Percentiles rank a stretch among this genome's conserved stretches.
Conservation (phyloP, 192 early-diverging fungal species). For the Funneliformis geosporum region DNA sequence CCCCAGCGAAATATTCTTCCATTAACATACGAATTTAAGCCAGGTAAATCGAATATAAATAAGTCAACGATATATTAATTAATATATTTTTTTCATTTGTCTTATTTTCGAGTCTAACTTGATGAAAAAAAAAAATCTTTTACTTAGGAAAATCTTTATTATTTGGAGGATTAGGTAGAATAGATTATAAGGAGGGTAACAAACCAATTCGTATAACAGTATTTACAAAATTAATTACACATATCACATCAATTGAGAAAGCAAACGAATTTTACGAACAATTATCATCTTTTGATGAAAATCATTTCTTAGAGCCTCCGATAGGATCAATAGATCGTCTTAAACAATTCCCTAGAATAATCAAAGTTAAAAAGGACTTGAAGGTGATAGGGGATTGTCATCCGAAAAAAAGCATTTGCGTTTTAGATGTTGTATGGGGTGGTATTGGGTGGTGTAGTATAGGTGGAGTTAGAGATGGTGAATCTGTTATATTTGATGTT, state of each 20-base stretch:
- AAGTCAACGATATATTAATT: background rate
- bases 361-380: conserved; percentile 44
- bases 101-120: background rate
- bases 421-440: conserved; percentile 58
- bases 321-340: conserved; percentile 37
- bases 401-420: conserved; percentile 35
- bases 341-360: conserved; percentile 39
- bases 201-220: conserved; percentile 55
- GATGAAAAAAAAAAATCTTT: background rate
- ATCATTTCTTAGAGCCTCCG: conserved; percentile 45
- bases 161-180: conserved; percentile 58
- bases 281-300: conserved; percentile 37
- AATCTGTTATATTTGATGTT: conserved; percentile 50
- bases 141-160: conserved; percentile 49
- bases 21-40: conserved; percentile 55
- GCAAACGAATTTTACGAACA: conserved; percentile 47
- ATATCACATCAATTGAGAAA: conserved; percentile 56
- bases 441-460: conserved; percentile 68
- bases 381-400: conserved; percentile 45
- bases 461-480: conserved; percentile 54
- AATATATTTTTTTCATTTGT: background rate
- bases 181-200: conserved; percentile 55
- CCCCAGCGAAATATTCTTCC: conserved; percentile 50
- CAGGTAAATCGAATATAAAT: conserved; percentile 38
- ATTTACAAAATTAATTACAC: conserved; percentile 54